Percentiles rank a stretch among this genome's conserved stretches.
Evolutionary conservation across 179 eudicot genomes (phyloP).

Genomic region (Gypsophila paniculata): DNA sequence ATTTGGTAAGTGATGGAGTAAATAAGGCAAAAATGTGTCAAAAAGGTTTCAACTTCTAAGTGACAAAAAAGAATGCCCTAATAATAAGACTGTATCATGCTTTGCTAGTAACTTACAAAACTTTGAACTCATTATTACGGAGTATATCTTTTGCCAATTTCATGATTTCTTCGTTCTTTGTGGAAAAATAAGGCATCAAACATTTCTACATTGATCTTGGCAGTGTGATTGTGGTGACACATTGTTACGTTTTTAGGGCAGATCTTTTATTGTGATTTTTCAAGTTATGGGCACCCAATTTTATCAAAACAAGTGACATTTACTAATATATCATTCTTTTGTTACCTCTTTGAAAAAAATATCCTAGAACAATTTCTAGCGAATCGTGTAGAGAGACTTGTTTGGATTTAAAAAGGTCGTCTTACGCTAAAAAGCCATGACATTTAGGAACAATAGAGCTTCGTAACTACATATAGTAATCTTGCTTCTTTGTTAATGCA

Average conservation of each 20-base stretch:
- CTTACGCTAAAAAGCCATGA: too few relatives aligned
- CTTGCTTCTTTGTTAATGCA: too few relatives aligned
- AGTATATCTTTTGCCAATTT: slow-evolving; percentile 17
- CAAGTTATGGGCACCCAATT: slow-evolving; percentile 20
- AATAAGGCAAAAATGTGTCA: slow-evolving; percentile 14
- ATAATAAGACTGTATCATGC: background rate
- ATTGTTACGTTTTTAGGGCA: background rate
- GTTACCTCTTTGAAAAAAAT: background rate
- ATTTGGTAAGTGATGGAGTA: slow-evolving; percentile 12
- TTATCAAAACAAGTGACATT: slow-evolving; percentile 17
- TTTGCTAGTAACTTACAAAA: slow-evolving; percentile 20
- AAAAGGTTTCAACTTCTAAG: slow-evolving; percentile 1
- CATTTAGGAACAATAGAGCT: too few relatives aligned
- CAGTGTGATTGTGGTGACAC: slow-evolving; percentile 19
- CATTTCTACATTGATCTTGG: slow-evolving; percentile 21
- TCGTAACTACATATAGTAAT: too few relatives aligned
- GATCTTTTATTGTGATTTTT: slow-evolving; percentile 6
- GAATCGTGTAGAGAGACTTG: too few relatives aligned
- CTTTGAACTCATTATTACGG: slow-evolving; percentile 20
- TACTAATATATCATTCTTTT: too few relatives aligned
- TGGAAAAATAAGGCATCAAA: slow-evolving; percentile 25
- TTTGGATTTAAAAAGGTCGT: background rate
- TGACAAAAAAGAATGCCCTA: slow-evolving; percentile 19
- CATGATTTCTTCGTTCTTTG: slow-evolving; percentile 21
- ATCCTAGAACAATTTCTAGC: background rate